Percentiles rank a stretch among this genome's conserved stretches.
Evolutionary conservation across 73 alveolate species (phyloP).

Genomic region (Paramecium octaurelia): DNA sequence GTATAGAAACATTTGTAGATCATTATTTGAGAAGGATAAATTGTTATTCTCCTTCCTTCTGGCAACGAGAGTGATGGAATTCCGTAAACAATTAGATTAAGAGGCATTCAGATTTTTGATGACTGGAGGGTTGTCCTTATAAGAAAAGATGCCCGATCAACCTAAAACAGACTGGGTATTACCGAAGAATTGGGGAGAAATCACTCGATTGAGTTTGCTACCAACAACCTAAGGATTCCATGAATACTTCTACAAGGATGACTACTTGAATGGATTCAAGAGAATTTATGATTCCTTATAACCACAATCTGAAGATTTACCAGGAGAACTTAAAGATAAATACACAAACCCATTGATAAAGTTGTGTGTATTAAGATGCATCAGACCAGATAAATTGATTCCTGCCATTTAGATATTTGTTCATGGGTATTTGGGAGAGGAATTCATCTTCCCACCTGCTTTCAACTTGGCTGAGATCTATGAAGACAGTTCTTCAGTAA

Average conservation of each 20-base stretch:
- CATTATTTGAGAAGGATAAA: slow-evolving; percentile 98
- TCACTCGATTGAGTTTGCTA: slow-evolving; percentile 75
- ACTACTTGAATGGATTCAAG: slow-evolving; percentile 81
- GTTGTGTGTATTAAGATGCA: slow-evolving; percentile 83
- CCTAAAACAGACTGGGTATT: slow-evolving; percentile 98
- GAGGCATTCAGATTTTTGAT: slow-evolving; percentile 97
- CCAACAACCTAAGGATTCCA: slow-evolving; percentile 61
- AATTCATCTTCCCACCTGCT: slow-evolving; percentile 96
- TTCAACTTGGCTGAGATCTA: slow-evolving; percentile 94
- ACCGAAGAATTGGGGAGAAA: slow-evolving; percentile 93
- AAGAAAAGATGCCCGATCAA: slow-evolving; percentile 92
- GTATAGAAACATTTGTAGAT: slow-evolving; percentile 96
- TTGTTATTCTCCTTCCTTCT: slow-evolving; percentile 97
- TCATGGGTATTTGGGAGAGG: slow-evolving; percentile 84
- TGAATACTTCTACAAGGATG: slow-evolving; percentile 59
- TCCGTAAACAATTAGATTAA: slow-evolving; percentile 74
- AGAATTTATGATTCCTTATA: slow-evolving; percentile 84
- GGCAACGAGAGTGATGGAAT: slow-evolving; percentile 89
- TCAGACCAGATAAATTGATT: slow-evolving; percentile 96
- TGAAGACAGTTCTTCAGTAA: slow-evolving; percentile 89
- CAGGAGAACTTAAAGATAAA: slow-evolving; percentile 76
- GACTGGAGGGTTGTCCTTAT: slow-evolving; percentile 99
- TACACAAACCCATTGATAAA: slow-evolving; percentile 82
- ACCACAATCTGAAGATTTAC: slow-evolving; percentile 90
- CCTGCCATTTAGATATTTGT: slow-evolving; percentile 93